A percentile compares a stretch with the other conserved stretches of the same genome.
Conservation (phyloP, 345 rosid species). For the Hibiscus trionum region DNA sequence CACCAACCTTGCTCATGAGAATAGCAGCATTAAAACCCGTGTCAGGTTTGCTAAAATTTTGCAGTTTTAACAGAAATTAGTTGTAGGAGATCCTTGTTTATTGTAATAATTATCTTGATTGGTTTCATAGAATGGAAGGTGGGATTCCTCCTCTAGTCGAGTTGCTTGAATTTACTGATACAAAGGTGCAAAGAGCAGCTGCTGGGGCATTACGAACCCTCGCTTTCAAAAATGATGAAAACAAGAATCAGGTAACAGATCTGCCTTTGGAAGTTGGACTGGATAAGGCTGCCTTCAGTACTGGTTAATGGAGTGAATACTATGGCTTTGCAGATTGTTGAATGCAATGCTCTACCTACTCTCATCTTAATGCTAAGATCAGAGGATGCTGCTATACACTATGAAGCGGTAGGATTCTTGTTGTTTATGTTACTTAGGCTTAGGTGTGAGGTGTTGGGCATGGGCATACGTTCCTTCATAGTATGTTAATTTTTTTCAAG, state of each 20-base stretch:
- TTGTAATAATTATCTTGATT: conserved; percentile 16
- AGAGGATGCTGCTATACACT: conserved; percentile 96
- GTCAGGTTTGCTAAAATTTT: conserved; percentile 65
- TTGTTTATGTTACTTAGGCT: neutral
- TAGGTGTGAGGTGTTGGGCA: neutral
- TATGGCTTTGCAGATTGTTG: conserved; percentile 70
- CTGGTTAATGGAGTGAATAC: conserved; percentile 6
- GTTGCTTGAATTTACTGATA: conserved; percentile 77
- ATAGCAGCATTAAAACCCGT: conserved; percentile 88
- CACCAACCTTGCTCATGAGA: conserved; percentile 97
- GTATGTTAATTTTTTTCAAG: neutral
- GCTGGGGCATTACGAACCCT: conserved; percentile 94
- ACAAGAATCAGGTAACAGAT: conserved; percentile 69
- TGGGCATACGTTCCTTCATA: neutral
- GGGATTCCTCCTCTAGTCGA: conserved; percentile 99
- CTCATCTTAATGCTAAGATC: conserved; percentile 93
- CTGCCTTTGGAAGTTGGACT: conserved; percentile 15
- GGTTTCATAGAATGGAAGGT: conserved; percentile 67
- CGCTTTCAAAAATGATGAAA: conserved; percentile 93
- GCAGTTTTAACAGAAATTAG: conserved; percentile 8
- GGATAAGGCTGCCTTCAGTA: conserved; percentile 2
- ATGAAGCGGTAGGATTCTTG: conserved; percentile 76
- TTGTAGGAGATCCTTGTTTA: neutral
- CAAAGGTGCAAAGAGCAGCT: conserved; percentile 97
- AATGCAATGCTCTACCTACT: conserved; percentile 84